phyloP scores from a whole-genome alignment of 331 rosid species.

The Saraca asoca region DNA sequence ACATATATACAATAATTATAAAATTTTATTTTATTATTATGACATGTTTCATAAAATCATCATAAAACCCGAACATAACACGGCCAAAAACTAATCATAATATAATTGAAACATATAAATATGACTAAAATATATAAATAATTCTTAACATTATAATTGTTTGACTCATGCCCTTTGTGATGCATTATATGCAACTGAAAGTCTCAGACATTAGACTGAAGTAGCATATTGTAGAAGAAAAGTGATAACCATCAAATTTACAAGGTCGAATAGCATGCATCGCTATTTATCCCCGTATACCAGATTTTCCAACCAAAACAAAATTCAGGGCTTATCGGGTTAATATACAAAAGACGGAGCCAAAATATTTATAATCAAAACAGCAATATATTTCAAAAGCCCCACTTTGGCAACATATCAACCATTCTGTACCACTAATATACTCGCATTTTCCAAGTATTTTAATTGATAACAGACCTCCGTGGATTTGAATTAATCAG shows the following conservation, averaged over 20 bases:
- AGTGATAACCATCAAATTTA: background rate
- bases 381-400: background rate
- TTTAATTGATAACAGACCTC: conserved; percentile 20
- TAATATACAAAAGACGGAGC: background rate
- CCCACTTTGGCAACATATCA: conserved; percentile 8
- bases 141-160: too few species aligned
- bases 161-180: background rate
- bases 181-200: conserved; percentile 6
- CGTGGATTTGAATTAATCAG: conserved; percentile 25
- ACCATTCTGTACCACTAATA: conserved; percentile 19
- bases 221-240: background rate
- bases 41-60: too few species aligned
- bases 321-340: conserved; percentile 10
- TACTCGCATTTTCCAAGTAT: conserved; percentile 16
- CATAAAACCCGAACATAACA: too few species aligned
- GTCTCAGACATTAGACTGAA: background rate
- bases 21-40: too few species aligned
- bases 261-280: too few species aligned
- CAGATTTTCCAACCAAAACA: background rate
- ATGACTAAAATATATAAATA: too few species aligned
- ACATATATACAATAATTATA: too few species aligned
- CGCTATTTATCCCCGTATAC: background rate
- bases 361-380: conserved; percentile 18
- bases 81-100: too few species aligned
- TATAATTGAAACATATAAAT: too few species aligned